Conservation (phyloP, 1,284 basidiomycete genomes). For the Trametes polyzona region DNA sequence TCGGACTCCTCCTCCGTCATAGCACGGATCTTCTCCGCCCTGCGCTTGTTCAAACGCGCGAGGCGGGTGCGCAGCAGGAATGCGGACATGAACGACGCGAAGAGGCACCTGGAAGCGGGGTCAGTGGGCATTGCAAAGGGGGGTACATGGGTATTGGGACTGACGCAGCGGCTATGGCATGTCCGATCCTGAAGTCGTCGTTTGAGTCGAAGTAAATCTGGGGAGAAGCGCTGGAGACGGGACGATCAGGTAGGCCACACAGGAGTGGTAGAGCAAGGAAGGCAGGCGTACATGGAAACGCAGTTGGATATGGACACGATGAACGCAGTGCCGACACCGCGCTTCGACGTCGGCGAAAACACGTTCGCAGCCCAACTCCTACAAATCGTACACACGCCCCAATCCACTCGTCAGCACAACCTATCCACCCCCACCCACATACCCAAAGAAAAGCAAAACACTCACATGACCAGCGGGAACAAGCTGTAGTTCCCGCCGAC, state of each 20-base stretch:
- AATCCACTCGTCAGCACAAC: neutral
- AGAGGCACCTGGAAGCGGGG: slow-evolving; percentile 41
- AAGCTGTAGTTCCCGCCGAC: slow-evolving; percentile 56
- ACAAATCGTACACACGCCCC: too few species aligned
- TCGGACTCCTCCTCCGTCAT: slow-evolving; percentile 21
- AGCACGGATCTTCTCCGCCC: slow-evolving; percentile 26
- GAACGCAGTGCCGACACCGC: slow-evolving; percentile 61
- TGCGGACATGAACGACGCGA: slow-evolving; percentile 44
- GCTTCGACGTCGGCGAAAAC: slow-evolving; percentile 59
- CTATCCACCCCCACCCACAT: neutral
- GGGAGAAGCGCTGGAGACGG: slow-evolving; percentile 49
- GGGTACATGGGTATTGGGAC: slow-evolving; percentile 10
- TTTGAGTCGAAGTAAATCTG: slow-evolving; percentile 59
- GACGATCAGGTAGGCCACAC: neutral
- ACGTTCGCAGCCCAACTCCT: slow-evolving; percentile 63
- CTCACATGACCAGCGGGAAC: slow-evolving; percentile 59
- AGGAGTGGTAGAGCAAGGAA: neutral
- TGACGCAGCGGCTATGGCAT: slow-evolving; percentile 55
- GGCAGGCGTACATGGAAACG: slow-evolving; percentile 51
- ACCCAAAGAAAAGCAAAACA: slow-evolving; percentile 21
- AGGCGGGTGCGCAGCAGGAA: slow-evolving; percentile 49
- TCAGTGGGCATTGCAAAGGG: too few species aligned
- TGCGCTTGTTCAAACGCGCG: slow-evolving; percentile 41
- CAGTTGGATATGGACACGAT: slow-evolving; percentile 61
- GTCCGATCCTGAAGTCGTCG: slow-evolving; percentile 53